Percentiles rank a stretch among this genome's conserved stretches.
Conservation (phyloP, 2,329 filamentous ascomycete genomes). For the Calonectria montana region DNA sequence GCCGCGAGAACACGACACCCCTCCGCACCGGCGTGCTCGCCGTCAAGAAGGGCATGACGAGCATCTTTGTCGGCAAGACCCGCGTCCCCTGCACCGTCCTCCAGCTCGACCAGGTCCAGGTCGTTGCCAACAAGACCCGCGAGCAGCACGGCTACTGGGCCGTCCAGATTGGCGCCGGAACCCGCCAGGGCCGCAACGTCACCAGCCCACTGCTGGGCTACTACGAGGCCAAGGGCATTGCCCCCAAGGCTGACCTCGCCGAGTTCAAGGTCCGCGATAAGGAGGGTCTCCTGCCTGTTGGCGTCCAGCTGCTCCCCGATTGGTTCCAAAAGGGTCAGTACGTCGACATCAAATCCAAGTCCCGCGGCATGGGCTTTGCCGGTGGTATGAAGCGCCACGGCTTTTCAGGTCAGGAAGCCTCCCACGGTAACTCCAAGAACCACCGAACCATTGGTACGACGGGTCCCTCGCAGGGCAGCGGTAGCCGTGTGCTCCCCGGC, state of each 20-base stretch:
- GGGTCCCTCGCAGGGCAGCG: conserved; percentile 90
- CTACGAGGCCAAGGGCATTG: conserved; percentile 83
- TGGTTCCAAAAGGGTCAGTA: conserved; percentile 94
- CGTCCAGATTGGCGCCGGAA: conserved; percentile 87
- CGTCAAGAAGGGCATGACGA: conserved; percentile 96
- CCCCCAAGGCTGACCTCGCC: conserved; percentile 83
- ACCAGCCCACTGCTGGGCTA: conserved; percentile 88
- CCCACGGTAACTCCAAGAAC: conserved; percentile 94
- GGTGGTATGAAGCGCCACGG: conserved; percentile 98
- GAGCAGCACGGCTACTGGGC: conserved; percentile 90
- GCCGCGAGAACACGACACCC: conserved; percentile 69
- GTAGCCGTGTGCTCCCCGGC: conserved; percentile 91
- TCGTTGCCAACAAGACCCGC: conserved; percentile 86
- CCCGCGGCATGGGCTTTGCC: conserved; percentile 90
- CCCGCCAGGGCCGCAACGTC: conserved; percentile 79
- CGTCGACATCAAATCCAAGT: conserved; percentile 84
- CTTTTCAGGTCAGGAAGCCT: conserved; percentile 88
- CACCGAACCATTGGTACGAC: conserved; percentile 93
- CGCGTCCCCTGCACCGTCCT: conserved; percentile 91
- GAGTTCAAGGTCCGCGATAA: conserved; percentile 88
- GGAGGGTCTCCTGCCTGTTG: conserved; percentile 79
- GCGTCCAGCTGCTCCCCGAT: conserved; percentile 80
- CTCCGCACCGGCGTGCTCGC: conserved; percentile 85
- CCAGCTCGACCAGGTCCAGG: conserved; percentile 92
- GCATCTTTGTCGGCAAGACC: conserved; percentile 82